These are phyloP conservation scores for Globomyces sp. DNA, from an alignment of 371 early-diverging fungal genomes.

Conservation along the genomic window DNA sequence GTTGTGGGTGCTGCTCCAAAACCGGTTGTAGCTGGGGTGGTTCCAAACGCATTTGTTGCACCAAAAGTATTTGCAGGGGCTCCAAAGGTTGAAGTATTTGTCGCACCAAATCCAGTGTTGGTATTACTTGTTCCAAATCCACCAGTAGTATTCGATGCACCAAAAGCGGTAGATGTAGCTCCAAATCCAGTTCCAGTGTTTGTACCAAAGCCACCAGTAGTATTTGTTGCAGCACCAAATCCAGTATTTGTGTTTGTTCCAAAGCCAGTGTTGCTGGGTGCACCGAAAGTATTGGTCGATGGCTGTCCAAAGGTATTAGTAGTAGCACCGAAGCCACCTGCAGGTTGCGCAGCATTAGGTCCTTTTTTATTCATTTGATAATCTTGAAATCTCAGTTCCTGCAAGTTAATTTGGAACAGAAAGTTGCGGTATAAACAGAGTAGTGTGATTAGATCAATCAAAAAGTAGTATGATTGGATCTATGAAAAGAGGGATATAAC, in stretches of 20 bases:
- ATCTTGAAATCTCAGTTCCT: slow-evolving; percentile 90
- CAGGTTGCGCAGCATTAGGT: slow-evolving; percentile 28
- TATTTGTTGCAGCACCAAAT: slow-evolving; percentile 34
- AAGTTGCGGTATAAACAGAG: no score
- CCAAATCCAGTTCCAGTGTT: slow-evolving; percentile 23
- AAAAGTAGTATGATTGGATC: not conserved
- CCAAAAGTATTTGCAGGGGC: slow-evolving; percentile 21
- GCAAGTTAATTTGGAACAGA: not conserved
- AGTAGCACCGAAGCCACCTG: slow-evolving; percentile 22
- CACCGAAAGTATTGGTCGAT: not conserved
- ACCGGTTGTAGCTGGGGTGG: slow-evolving; percentile 33
- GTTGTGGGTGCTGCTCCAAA: slow-evolving; percentile 27
- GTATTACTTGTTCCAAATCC: slow-evolving; percentile 22
- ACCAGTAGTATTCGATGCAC: slow-evolving; percentile 24
- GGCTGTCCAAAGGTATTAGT: slow-evolving; percentile 1
- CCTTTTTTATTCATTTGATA: slow-evolving; percentile 81
- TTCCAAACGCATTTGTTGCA: slow-evolving; percentile 38
- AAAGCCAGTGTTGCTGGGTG: slow-evolving; percentile 43
- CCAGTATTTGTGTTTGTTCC: slow-evolving; percentile 45
- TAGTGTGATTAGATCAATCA: not conserved
- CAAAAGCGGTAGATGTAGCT: slow-evolving; percentile 15
- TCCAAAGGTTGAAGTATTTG: slow-evolving; percentile 31
- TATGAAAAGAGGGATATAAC: not conserved
- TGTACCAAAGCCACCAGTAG: slow-evolving; percentile 32
- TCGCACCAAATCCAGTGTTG: slow-evolving; percentile 14